Evolutionary conservation across 2,329 filamentous ascomycete species (phyloP).

Genomic region (Gnomoniopsis sp.): DNA sequence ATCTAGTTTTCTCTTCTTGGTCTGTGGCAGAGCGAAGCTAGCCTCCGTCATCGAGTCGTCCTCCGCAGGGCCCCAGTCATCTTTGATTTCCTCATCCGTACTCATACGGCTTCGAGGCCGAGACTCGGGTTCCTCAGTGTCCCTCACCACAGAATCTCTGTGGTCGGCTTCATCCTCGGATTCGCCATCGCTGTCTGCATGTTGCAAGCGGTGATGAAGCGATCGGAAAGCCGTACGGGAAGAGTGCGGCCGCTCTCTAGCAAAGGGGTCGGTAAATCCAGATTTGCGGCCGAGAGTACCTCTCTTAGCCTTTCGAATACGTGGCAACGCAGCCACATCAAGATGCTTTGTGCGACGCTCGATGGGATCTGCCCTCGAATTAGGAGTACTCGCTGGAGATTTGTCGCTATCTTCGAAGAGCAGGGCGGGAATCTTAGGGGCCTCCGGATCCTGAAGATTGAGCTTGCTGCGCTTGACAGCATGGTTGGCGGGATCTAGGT

Average conservation of each 20-base stretch:
- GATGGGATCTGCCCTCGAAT: slow-evolving; percentile 58
- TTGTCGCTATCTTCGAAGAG: slow-evolving; percentile 60
- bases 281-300: slow-evolving; percentile 56
- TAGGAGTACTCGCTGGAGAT: slow-evolving; percentile 62
- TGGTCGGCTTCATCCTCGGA: slow-evolving; percentile 77
- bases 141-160: slow-evolving; percentile 58
- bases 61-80: slow-evolving; percentile 50
- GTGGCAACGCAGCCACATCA: slow-evolving; percentile 64
- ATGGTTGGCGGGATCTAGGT: slow-evolving; percentile 79
- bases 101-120: slow-evolving; percentile 73
- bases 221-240: slow-evolving; percentile 66
- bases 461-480: slow-evolving; percentile 73
- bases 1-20: slow-evolving; percentile 72
- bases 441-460: slow-evolving; percentile 67
- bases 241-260: slow-evolving; percentile 56
- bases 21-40: slow-evolving; percentile 55
- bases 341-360: slow-evolving; percentile 57
- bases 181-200: slow-evolving; percentile 73
- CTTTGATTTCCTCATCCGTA: slow-evolving; percentile 55
- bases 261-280: slow-evolving; percentile 67
- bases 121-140: slow-evolving; percentile 84
- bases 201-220: slow-evolving; percentile 73
- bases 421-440: slow-evolving; percentile 49
- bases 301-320: slow-evolving; percentile 68
- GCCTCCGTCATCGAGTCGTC: slow-evolving; percentile 70